Base-by-base conservation (phyloP, 805 yeast species). In the Metschnikowia santaceciliae region DNA sequence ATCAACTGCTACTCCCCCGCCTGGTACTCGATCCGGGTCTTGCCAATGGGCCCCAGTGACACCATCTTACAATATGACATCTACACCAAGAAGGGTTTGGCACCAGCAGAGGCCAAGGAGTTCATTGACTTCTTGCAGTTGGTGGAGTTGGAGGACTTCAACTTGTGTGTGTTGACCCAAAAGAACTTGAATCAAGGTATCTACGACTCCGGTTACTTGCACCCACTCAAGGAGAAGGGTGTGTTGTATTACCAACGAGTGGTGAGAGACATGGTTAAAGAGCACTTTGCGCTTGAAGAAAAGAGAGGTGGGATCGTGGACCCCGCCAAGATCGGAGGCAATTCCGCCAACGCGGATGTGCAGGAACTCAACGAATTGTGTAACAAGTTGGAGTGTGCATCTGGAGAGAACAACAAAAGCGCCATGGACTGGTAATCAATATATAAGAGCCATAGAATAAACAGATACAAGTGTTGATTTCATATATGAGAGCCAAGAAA, bases 1-100 rank as follows among this genome's bases (percentile, higher is more conserved):
- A 65, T 81, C 62, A 81, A 81, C 66, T 81, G 86, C 60, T 81
- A 81, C 61, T 80, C 85, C 0, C 85, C 86, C 58, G 85, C 85
- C 8, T 81, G 84, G 82, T 81, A 81, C 64, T 75, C 83, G 7
- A 81, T 81, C 55, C 70, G 85, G 58, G 85, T 81, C 3, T 67
- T 81, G 52, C 86, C 86, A 32, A 64, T 78, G 17, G 61, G 76
- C 34, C 79, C 84, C 19, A 71, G 72, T 33, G 80, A 75, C 61
- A 81, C 86, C 10, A 68, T 81, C 35, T 70, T 81, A 59, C 84
- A 80, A 59, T 81, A 81, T 59, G 86, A 81, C 61, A 78, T 81
- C 51, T 81, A 75, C 67, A 77, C 84, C 51, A 81, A 81, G 68
- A 81, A 80, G 63, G 86, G 86, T 10, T 62, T 79, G 45, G 72